Evolutionary conservation across 2,329 filamentous ascomycete species (phyloP), one percentile per base, ranked within the genome.

Genomic region (Aspergillus cejpii): DNA sequence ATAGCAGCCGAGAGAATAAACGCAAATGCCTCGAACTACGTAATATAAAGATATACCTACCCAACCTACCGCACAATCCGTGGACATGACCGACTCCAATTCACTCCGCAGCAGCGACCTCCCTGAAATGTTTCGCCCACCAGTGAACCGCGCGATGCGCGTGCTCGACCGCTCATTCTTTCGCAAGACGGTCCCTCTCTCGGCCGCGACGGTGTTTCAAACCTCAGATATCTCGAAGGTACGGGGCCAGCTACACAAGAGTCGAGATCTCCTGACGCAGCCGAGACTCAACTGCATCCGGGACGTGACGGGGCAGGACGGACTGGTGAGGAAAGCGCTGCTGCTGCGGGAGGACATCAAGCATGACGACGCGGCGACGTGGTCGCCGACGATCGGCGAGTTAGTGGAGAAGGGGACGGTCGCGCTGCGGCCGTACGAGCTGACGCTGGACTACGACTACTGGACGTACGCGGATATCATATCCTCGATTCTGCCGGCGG

Each of bases 391-490:
- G 29, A 67, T 96, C 37, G 76, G 73, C 48, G 79, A 87, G 51
- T 80, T 87, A 26, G 78, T 89, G 3, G 74, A 83, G 52, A 73
- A 75, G 41, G 78, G 84, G 21, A 80, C 87, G 34, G 68, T 96
- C 23, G 77, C 76, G 14, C 66, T 97, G 26, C 72, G 89, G 1
- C 84, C 87, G 1, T 96, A 84, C 65, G 76, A 85, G 49, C 68
- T 97, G 45, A 71, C 78, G 27, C 74, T 97, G 47, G 80, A 84
- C 55, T 98, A 98, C 68, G 78, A 85, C 56, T 83, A 90, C 67
- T 97, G 89, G 87, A 84, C 74, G 40, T 91, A 94, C 63, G 84
- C 84, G 49, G 90, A 97, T 56, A 85, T 98, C 29, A 86, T 96
- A 61, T 74, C 74, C 39, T 80, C 87, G 3, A 80, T 96, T 44